Base-by-base conservation (phyloP, 495 filamentous ascomycete genomes). In the Cairneyella variabilis region DNA sequence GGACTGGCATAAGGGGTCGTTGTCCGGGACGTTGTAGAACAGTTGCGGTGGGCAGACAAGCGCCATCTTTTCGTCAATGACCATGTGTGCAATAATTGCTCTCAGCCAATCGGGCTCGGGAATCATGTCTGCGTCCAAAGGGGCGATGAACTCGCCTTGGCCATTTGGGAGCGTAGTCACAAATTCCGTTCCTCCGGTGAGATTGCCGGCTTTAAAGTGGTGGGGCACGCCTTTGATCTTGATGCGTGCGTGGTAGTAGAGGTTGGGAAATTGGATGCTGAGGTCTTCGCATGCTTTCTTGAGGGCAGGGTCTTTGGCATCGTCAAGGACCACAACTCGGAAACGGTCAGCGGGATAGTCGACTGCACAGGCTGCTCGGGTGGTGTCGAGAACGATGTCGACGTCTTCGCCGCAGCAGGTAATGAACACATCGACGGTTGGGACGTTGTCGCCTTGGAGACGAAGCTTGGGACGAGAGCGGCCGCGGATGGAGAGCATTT, bases 91-190 rank as follows among this genome's bases (percentile, higher is more conserved):
- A 36, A 79, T 49, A 10, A 75, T 51, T 3, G 73, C 70, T 14
- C 78, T 70, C 18, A 82, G 68, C 76, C 76, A 79, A n/a, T 73
- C 64, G 42, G 62, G 63, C 48, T 76, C 71, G 16, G 78, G 75
- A 56, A 82, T 82, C 77, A 82, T 80, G 56, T 82, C 78, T 16
- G 74, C 76, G 59, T 82, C 78, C 43, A 80, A 59, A 12, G 71
- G 71, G 9, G 76, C 76, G 54, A 80, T 68, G 57, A 67, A 79
- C 46, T 80, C 64, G 21, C 65, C 64, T 12, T 71, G 60, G 7
- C 73, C 75, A 8, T 72, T 72, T 0, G 64, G 59, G 21, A 77
- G 48, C 0, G 30, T 51, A 0, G 56, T 58, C 14, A 66, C 61
- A 27, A 72, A 63, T 4, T 70, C 66, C 6, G 78, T 60, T 26